These are phyloP conservation scores for Euphorbia schlechtendalii DNA, from an alignment of 441 rosid genomes.

Conservation along the genomic window DNA sequence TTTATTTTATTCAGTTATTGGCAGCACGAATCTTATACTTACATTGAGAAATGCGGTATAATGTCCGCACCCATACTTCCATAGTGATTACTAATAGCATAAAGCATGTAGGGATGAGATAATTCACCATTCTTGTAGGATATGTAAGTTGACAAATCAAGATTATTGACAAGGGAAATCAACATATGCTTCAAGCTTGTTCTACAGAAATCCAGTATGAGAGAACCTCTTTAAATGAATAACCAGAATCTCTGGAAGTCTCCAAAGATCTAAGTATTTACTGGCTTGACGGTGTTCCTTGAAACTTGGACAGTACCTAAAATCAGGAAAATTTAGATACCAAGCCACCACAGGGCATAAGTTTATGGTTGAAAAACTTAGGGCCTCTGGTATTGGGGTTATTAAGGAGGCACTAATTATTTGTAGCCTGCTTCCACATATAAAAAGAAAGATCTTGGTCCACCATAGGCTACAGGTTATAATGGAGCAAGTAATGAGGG, in stretches of 20 bases:
- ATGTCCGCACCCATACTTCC: conserved; percentile 74
- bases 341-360: no score
- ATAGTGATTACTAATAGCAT: conserved; percentile 60
- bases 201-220: conserved; percentile 40
- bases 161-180: conserved; percentile 60
- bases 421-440: background rate
- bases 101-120: conserved; percentile 37
- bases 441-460: background rate
- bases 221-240: conserved; percentile 74
- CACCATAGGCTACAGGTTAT: background rate
- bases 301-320: conserved; percentile 48
- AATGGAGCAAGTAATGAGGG: background rate
- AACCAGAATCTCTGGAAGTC: conserved; percentile 60
- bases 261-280: conserved; percentile 71
- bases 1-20: no score
- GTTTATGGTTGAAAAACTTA: conserved; percentile 1
- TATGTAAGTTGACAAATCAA: conserved; percentile 49
- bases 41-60: conserved; percentile 68
- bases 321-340: conserved; percentile 22
- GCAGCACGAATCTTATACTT: no score
- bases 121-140: conserved; percentile 26
- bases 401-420: background rate
- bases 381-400: background rate
- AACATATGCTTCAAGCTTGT: conserved; percentile 67
- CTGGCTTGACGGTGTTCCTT: conserved; percentile 55